Evolutionary conservation across 2,329 filamentous ascomycete species (phyloP).

Genomic region (Gremmenia infestans): DNA sequence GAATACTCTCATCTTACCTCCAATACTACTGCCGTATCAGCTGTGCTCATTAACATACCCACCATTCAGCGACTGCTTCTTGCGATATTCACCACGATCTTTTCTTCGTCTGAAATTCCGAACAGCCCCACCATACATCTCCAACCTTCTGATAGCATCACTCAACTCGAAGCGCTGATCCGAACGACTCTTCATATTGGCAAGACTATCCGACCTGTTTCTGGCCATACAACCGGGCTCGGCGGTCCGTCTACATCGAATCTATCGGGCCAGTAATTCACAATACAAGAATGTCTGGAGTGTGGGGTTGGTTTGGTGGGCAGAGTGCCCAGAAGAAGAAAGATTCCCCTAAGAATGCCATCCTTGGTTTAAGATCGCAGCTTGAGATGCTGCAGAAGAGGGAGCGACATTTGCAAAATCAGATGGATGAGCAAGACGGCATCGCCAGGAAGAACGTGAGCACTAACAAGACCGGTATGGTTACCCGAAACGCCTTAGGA

Average conservation of each 20-base stretch:
- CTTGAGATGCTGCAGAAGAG: constrained; percentile 97
- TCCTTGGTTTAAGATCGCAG: constrained; percentile 79
- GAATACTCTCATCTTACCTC: constrained; percentile 1
- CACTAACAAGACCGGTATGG: constrained; percentile 84
- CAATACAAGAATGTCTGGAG: constrained; percentile 50
- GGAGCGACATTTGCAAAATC: constrained; percentile 82
- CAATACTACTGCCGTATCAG: neutral
- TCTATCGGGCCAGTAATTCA: constrained; percentile 8
- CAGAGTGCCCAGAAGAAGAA: constrained; percentile 78
- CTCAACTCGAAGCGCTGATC: neutral
- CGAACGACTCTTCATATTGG: neutral
- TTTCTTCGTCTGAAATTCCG: constrained; percentile 11
- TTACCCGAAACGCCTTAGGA: constrained; percentile 9
- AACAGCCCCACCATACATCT: constrained; percentile 27
- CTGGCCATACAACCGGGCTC: constrained; percentile 5
- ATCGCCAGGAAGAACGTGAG: constrained; percentile 84
- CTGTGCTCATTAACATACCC: neutral
- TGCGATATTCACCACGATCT: constrained; percentile 1
- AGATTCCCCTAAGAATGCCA: constrained; percentile 94
- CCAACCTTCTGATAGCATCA: constrained; percentile 19
- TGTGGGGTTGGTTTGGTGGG: constrained; percentile 92
- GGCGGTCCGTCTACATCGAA: constrained; percentile 8
- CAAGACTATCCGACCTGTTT: neutral
- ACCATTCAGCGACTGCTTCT: neutral
- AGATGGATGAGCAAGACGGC: constrained; percentile 88